Evolutionary conservation across 176 grass and related monocot species (phyloP).

Genomic region (Phoenix dactylifera): DNA sequence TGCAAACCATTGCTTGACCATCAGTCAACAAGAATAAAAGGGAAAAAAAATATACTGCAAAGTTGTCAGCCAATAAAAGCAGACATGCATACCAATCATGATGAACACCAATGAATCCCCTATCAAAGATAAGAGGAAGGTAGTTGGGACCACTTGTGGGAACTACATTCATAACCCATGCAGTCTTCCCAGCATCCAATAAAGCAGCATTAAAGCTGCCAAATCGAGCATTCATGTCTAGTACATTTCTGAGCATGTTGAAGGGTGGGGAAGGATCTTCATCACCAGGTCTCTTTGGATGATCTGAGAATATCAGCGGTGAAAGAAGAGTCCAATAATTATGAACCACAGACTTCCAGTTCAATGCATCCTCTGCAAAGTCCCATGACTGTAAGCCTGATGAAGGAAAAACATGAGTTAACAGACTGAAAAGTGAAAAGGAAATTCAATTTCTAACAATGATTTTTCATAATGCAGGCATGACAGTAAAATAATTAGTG

Average conservation of each 20-base stretch:
- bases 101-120: conserved; percentile 85
- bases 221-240: conserved; percentile 94
- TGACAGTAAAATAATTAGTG: too few relatives aligned
- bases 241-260: conserved; percentile 98
- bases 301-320: conserved; percentile 97
- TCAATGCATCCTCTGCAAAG: conserved; percentile 67
- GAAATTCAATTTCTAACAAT: too few relatives aligned
- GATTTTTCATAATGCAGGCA: too few relatives aligned
- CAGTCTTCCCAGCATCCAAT: conserved; percentile 70
- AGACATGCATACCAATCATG: conserved; percentile 70
- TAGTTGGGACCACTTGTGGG: conserved; percentile 59
- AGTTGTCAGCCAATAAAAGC: neutral
- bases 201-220: conserved; percentile 96
- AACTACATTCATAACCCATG: conserved; percentile 98
- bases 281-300: conserved; percentile 96
- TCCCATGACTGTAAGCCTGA: conserved; percentile 58
- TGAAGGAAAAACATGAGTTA: neutral
- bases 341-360: conserved; percentile 60
- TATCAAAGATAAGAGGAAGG: conserved; percentile 80
- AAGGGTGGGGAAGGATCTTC: conserved; percentile 93
- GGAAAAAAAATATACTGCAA: neutral
- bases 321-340: conserved; percentile 98
- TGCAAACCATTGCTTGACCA: too few relatives aligned
- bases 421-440: too few relatives aligned
- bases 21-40: too few relatives aligned